Conservation (phyloP, 208 protist genomes). For the Acanthamoeba culbertsoni region DNA sequence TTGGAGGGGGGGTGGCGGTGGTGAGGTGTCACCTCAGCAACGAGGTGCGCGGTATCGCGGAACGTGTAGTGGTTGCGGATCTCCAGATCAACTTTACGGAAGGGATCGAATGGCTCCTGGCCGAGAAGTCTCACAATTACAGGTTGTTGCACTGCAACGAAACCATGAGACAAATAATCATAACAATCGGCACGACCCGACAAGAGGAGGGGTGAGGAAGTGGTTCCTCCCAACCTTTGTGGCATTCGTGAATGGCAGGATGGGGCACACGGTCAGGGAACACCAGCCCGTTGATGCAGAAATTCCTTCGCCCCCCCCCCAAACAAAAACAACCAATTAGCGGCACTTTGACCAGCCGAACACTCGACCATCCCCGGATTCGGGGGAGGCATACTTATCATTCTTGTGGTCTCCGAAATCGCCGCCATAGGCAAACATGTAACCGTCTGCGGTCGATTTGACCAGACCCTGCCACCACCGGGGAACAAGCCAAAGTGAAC, state of each 20-base stretch:
- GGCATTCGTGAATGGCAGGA: slow-evolving; percentile 56
- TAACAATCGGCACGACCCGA: too few species aligned
- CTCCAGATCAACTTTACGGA: neutral
- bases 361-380: too few species aligned
- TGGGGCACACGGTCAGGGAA: slow-evolving; percentile 67
- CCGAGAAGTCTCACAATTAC: neutral
- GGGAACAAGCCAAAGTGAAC: too few species aligned
- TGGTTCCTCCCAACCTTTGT: neutral
- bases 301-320: neutral
- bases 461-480: neutral
- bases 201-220: neutral
- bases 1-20: neutral
- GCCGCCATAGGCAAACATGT: slow-evolving; percentile 73
- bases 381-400: neutral
- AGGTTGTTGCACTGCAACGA: slow-evolving; percentile 17
- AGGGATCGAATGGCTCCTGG: neutral
- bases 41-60: neutral
- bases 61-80: neutral
- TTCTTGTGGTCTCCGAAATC: slow-evolving; percentile 65
- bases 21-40: neutral
- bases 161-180: too few species aligned
- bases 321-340: neutral
- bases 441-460: neutral
- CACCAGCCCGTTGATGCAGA: slow-evolving; percentile 76
- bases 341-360: neutral